Evolutionary conservation across 768 basidiomycete species (phyloP).

Genomic region (Lactarius trivialis): DNA sequence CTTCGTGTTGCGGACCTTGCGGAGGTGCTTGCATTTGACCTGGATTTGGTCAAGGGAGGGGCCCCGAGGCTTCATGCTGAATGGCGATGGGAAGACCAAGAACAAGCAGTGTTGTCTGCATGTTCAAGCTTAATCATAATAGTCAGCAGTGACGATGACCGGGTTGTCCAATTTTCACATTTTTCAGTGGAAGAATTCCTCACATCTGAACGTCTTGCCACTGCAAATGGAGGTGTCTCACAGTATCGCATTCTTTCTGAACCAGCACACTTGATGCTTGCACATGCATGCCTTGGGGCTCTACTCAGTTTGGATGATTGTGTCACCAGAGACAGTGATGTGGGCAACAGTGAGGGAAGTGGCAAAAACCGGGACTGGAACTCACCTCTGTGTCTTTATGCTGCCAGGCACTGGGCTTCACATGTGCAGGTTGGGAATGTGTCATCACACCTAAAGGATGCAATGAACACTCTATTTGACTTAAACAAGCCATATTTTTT

Average conservation of each 20-base stretch:
- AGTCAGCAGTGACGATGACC: neutral
- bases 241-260: neutral
- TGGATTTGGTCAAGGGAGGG: neutral
- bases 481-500: neutral
- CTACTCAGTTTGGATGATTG: neutral
- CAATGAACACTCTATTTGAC: neutral
- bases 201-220: neutral
- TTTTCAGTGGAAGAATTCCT: neutral
- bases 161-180: neutral
- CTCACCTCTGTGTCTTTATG: neutral
- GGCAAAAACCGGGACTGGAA: too few relatives aligned
- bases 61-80: neutral
- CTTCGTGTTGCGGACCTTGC: neutral
- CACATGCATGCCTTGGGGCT: neutral
- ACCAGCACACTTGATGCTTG: neutral
- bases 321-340: rapidly evolving
- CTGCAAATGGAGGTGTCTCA: neutral
- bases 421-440: neutral
- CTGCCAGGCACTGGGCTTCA: neutral
- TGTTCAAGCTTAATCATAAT: neutral
- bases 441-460: neutral
- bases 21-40: neutral
- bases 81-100: neutral
- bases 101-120: neutral
- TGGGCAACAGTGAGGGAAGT: neutral